Base-by-base conservation (phyloP, 495 filamentous ascomycete species). In the Penicillium longicatenatum region DNA sequence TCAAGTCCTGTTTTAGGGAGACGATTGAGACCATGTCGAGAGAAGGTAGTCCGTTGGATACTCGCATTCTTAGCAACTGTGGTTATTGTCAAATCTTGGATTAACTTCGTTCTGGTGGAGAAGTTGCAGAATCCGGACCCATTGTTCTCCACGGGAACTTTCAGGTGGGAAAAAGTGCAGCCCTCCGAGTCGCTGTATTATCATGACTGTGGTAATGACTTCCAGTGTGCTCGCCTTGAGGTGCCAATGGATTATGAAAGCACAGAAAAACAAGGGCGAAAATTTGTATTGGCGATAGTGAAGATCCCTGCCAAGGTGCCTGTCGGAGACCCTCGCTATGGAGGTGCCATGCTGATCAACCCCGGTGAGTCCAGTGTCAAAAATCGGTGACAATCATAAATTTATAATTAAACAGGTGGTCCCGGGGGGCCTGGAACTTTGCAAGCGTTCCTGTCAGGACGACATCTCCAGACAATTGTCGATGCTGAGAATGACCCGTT, bases 221-320 rank as follows among this genome's bases (percentile, higher is more conserved):
- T 82, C 55, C 73, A 76, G 61, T 86, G 84, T 54, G 82, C 84
- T 41, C 75, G 80, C 19, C 69, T 87, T 6, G 75, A 79, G 33
- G 77, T 86, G 8, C 83, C 84, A 4, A 81, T 86, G 78, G 79
- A 84, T 63, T 84, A 83, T 58, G 68, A 77, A 43, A 65, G 73
- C 6, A 63, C 67, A 0, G 70, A 77, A 50, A 70, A 67, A 0
- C 51, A 67, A 37, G 66, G 72, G 19, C 66, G 73, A 21, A 71
- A 66, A 31, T 72, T 81, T 47, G 75, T 79, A 42, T 59, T 86
- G 39, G 82, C 83, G 19, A 63, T 87, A 5, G 65, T 80, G 46
- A 78, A 80, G 29, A 65, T 78, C 12, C 81, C 82, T 1, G 80
- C 81, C 17, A 70, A 72, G 43, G 71, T 80, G 6, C 75, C 75